Percentiles rank a stretch among this genome's conserved stretches.
Evolutionary conservation across 2,329 filamentous ascomycete species (phyloP).

Genomic region (Fusarium robinianum): DNA sequence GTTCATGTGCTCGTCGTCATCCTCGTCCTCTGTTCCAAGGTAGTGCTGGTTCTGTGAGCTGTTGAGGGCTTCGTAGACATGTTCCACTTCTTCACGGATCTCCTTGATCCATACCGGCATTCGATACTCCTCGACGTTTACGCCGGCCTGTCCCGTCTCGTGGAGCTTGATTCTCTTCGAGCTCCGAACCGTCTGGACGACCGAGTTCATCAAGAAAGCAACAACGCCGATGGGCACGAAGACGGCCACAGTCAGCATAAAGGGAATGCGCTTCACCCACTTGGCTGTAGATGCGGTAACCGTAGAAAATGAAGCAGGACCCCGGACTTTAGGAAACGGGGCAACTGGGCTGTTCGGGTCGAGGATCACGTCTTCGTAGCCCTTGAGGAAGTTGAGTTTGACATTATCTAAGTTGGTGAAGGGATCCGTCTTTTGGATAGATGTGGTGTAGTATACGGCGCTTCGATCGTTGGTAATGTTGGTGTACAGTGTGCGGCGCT

Average conservation of each 20-base stretch:
- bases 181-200: constrained; percentile 76
- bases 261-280: constrained; percentile 60
- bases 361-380: constrained; percentile 75
- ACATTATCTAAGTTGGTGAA: constrained; percentile 70
- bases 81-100: constrained; percentile 75
- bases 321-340: constrained; percentile 45
- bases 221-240: constrained; percentile 74
- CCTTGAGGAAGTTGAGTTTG: constrained; percentile 73
- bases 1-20: constrained; percentile 42
- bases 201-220: constrained; percentile 75
- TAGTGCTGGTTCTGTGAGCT: constrained; percentile 72
- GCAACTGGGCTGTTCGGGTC: constrained; percentile 67
- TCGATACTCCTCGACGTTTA: constrained; percentile 72
- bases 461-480: constrained; percentile 87
- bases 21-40: constrained; percentile 60
- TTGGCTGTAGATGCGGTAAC: constrained; percentile 39
- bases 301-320: constrained; percentile 39
- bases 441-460: constrained; percentile 82
- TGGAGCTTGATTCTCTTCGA: constrained; percentile 75
- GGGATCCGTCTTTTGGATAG: constrained; percentile 76
- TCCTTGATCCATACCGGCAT: constrained; percentile 77
- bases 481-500: constrained; percentile 76
- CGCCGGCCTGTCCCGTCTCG: constrained; percentile 69
- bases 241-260: constrained; percentile 67
- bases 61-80: constrained; percentile 75